A percentile compares a stretch with the other conserved stretches of the same genome.
Evolutionary conservation across 192 early-diverging fungal species (phyloP).

Genomic region (Backusella psychrophila): DNA sequence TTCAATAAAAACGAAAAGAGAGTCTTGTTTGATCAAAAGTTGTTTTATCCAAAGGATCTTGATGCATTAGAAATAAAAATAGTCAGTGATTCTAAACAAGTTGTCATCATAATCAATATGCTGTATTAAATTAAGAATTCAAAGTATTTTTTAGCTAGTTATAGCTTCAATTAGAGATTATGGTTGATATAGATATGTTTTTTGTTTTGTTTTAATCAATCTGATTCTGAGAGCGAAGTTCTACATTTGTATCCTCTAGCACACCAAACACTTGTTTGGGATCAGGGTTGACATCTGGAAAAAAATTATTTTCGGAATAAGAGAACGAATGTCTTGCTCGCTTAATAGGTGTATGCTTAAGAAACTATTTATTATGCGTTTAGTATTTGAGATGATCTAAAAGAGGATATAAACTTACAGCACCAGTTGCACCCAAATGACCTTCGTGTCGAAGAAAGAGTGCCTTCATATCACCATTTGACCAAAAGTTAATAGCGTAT

Average conservation of each 20-base stretch:
- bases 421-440: conserved; percentile 92
- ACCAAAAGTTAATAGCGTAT: conserved; percentile 98
- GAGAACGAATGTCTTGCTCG: conserved; percentile 50
- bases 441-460: conserved; percentile 97
- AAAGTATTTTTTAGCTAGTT: too few relatives aligned
- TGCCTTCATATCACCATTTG: conserved; percentile 90
- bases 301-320: conserved; percentile 82
- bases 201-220: background rate
- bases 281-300: conserved; percentile 24
- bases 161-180: too few relatives aligned
- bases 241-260: conserved; percentile 33
- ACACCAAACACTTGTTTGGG: conserved; percentile 26
- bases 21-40: too few relatives aligned
- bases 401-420: conserved; percentile 34
- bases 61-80: too few relatives aligned
- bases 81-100: too few relatives aligned
- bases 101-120: too few relatives aligned
- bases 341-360: conserved; percentile 47
- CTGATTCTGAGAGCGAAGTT: conserved; percentile 14
- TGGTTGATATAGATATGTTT: too few relatives aligned
- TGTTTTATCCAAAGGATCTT: too few relatives aligned
- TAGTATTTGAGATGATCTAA: background rate
- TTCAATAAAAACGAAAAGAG: too few relatives aligned
- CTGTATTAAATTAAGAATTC: too few relatives aligned
- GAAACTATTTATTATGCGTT: conserved; percentile 35